Evolutionary conservation across 345 rosid genomes (phyloP), one percentile per base, ranked within the genome.

Genomic region (Hibiscus trionum): DNA sequence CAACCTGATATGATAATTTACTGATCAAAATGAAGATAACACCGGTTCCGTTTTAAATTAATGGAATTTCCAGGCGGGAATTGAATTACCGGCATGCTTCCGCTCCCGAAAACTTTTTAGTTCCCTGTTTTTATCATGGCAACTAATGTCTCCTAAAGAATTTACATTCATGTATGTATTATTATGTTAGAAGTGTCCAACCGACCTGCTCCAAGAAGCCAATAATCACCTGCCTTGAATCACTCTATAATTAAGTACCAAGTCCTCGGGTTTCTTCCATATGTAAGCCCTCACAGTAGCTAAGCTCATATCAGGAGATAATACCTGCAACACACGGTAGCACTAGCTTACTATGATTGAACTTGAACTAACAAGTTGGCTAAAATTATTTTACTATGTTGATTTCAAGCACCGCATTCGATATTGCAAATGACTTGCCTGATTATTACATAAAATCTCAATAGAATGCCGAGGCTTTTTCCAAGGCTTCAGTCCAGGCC

Each of bases 231-330:
- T 91, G 77, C 88, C 87, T 72, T 87, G 86, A 64, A 77, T 83
- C 61, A 92, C 83, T 84, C 95, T 84, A 82, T 91, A 96, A 81
- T 90, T 91, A 52, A 96, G 98, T 76, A 93, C 80, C 81, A 93
- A 83, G 80, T 96, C 99, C 73, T 96, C 99, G 7, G 91, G 84
- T 85, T 93, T 96, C 87, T 96, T 96, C 99, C 98, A 93, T 69
- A 96, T 67, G 71, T 96, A 96, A 64, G 97, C 84, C 68, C 94
- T 83, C 42, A 90, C 96, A 1, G 98, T 93, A 62, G 99, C 96
- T 80, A 96, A 82, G 84, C 99, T 96, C 99, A 93, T 93, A 58
- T 96, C 98, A 0, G 97, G 95, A 68, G 96, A 83, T 72, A 96
- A 84, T 61, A 96, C 98, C 99, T 96, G 83, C 76, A 75, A 78